Evolutionary conservation across 2,329 filamentous ascomycete species (phyloP).

Genomic region (Pyrenochaeta sp.): DNA sequence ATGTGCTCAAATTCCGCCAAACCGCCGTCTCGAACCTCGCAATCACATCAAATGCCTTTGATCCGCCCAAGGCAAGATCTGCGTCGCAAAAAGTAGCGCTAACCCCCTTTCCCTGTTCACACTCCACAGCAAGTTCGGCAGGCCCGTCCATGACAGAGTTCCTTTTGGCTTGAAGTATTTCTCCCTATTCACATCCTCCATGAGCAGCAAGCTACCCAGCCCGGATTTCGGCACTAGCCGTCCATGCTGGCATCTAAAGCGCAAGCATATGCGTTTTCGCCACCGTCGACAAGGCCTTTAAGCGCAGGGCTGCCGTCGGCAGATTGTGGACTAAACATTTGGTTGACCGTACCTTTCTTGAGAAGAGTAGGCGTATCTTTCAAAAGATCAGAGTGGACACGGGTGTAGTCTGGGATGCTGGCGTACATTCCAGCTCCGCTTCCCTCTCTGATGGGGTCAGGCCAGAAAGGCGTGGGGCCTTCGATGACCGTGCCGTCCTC

Average conservation of each 20-base stretch:
- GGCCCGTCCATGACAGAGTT: slow-evolving; percentile 33
- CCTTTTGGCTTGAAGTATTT: slow-evolving; percentile 29
- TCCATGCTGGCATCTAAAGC: slow-evolving; percentile 20
- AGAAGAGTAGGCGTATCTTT: slow-evolving; percentile 25
- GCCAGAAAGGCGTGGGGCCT: slow-evolving; percentile 16
- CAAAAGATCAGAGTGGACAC: slow-evolving; percentile 31
- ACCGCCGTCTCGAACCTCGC: slow-evolving; percentile 33
- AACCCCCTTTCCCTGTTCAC: slow-evolving; percentile 34
- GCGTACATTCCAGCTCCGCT: slow-evolving; percentile 34
- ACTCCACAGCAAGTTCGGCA: slow-evolving; percentile 32
- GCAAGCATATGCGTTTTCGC: slow-evolving; percentile 4
- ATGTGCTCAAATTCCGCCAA: slow-evolving; percentile 21
- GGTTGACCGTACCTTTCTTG: slow-evolving; percentile 23
- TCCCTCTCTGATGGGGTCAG: slow-evolving; percentile 19
- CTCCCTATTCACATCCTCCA: slow-evolving; percentile 24
- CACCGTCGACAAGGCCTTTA: slow-evolving; percentile 37
- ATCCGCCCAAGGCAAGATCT: slow-evolving; percentile 33
- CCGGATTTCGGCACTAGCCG: slow-evolving; percentile 23
- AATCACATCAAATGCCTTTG: slow-evolving; percentile 19
- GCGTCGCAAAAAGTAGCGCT: slow-evolving; percentile 32
- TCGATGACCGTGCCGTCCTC: slow-evolving; percentile 27
- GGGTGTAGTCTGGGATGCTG: slow-evolving; percentile 31
- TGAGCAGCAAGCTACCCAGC: slow-evolving; percentile 26
- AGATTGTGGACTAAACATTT: slow-evolving; percentile 36
- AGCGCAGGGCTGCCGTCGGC: slow-evolving; percentile 29